Evolutionary conservation across 2,329 filamentous ascomycete genomes (phyloP), one percentile per base, ranked within the genome.

Genomic region (Aspergillus sergii): DNA sequence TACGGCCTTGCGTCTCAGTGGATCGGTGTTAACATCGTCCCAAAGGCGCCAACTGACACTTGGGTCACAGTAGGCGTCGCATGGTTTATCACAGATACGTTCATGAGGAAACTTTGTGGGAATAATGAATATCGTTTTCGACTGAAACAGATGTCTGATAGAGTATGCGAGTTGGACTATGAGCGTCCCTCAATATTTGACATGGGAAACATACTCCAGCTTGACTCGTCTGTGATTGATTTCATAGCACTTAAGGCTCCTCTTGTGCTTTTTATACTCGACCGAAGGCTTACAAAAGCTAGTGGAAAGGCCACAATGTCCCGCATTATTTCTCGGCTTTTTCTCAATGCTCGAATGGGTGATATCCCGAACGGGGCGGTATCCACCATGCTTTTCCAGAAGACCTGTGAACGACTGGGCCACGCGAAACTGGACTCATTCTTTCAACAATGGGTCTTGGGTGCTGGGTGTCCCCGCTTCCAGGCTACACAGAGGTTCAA

Each of bases 41-140:
- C 95, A 0, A 92, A 93, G 73, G 88, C 90, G 46, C 87, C 89
- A 21, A 85, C 85, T 58, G 95, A 99, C 76, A 88, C 89, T 59
- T 99, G 95, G 95, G 88, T 96, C 23, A 90, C 94, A 14, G 86
- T 95, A 59, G 96, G 94, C 16, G 90, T 96, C 54, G 91, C 94
- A 0, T 94, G 94, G 82, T 99, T 93, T 81, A 96, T 99, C 86
- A 93, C 94, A 1, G 94, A 97, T 70, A 85, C 93, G 4, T 97
- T 96, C 78, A 92, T 98, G 86, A 92, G 90, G 75, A 90, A 89
- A 68, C 84, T 99, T 3, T 96, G 93, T 73, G 95, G 95, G 9
- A 96, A 96, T 74, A 99, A 99, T 74, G 93, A 97, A 71, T 95
- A 97, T 75, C 86, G 93, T 12, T 98, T 93, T 75, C 89, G 93